Percentiles rank a stretch among this genome's conserved stretches.
These are phyloP conservation scores for Lathyrus tuberosus DNA, from an alignment of 306 rosid genomes.

Conservation along the genomic window DNA sequence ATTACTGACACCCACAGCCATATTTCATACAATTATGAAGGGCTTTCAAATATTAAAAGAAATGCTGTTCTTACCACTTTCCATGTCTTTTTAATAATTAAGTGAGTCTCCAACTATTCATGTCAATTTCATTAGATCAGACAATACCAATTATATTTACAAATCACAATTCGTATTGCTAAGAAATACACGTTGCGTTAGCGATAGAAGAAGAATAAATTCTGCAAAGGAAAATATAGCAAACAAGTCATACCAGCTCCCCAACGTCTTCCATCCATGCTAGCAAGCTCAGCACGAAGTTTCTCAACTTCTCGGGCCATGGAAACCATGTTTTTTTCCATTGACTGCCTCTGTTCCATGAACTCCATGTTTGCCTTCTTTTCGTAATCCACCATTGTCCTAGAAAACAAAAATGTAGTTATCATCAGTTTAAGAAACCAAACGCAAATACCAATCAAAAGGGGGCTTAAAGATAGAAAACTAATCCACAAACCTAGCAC, in stretches of 20 bases:
- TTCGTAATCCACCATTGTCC: slow-evolving; percentile 71
- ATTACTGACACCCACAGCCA: too few relatives aligned
- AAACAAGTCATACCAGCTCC: slow-evolving; percentile 63
- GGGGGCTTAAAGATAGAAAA: slow-evolving; percentile 31
- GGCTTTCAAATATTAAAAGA: background rate
- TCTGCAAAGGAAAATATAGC: slow-evolving; percentile 27
- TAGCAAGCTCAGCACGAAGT: slow-evolving; percentile 77
- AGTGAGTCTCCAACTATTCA: slow-evolving; percentile 23
- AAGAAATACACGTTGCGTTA: slow-evolving; percentile 18
- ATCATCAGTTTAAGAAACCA: slow-evolving; percentile 15
- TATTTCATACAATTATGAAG: slow-evolving; percentile 6
- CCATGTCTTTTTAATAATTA: slow-evolving; percentile 10
- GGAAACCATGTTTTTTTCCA: slow-evolving; percentile 88
- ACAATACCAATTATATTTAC: slow-evolving; percentile 5
- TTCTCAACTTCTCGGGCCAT: slow-evolving; percentile 94
- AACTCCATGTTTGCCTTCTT: slow-evolving; percentile 83
- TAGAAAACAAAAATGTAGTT: slow-evolving; percentile 39
- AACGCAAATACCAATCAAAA: background rate
- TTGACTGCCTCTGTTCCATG: slow-evolving; percentile 86
- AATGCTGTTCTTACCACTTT: background rate
- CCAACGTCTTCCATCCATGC: slow-evolving; percentile 72
- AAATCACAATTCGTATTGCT: background rate
- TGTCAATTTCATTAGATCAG: slow-evolving; percentile 23
- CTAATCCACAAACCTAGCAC: slow-evolving; percentile 59
- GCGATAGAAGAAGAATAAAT: slow-evolving; percentile 23